Percentiles rank a stretch among this genome's conserved stretches.
These are phyloP conservation scores for Picochlorum costavermella DNA, from an alignment of 139 green algal species.

Conservation along the genomic window DNA sequence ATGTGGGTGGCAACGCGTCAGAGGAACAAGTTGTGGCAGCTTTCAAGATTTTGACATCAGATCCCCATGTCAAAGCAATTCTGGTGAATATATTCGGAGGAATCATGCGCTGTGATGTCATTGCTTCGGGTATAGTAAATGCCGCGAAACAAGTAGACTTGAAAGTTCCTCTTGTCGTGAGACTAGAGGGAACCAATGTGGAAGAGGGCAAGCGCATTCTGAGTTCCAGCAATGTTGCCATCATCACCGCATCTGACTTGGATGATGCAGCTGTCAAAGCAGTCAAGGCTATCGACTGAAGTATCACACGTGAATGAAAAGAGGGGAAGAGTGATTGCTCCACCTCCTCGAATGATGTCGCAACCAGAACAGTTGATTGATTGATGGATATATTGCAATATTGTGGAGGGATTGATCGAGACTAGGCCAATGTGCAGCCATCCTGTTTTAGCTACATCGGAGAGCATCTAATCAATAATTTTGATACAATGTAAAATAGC, in stretches of 20 bases:
- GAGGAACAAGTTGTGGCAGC: conserved; percentile 90
- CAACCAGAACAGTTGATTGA: no score
- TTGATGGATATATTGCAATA: no score
- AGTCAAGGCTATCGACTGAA: conserved; percentile 41
- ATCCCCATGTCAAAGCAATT: conserved; percentile 93
- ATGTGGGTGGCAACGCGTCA: conserved; percentile 88
- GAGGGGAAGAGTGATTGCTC: background rate
- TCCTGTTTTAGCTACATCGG: no score
- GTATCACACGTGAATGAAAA: no score
- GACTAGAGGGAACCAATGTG: conserved; percentile 98
- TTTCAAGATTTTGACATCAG: conserved; percentile 89
- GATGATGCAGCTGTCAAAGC: conserved; percentile 95
- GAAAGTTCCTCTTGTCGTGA: conserved; percentile 83
- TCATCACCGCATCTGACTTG: conserved; percentile 88
- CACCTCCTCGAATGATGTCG: background rate
- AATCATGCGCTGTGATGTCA: conserved; percentile 99
- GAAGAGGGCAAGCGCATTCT: conserved; percentile 88
- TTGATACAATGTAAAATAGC: no score
- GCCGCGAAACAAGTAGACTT: conserved; percentile 86
- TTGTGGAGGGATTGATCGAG: no score
- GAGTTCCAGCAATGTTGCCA: conserved; percentile 51
- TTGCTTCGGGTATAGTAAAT: conserved; percentile 92
- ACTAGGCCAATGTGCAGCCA: no score
- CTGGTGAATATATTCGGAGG: conserved; percentile 99
- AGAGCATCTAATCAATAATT: no score